A percentile compares a stretch with the other conserved stretches of the same genome.
Conservation (phyloP, 1,284 basidiomycete species). For the Ganoderma lingzhi region DNA sequence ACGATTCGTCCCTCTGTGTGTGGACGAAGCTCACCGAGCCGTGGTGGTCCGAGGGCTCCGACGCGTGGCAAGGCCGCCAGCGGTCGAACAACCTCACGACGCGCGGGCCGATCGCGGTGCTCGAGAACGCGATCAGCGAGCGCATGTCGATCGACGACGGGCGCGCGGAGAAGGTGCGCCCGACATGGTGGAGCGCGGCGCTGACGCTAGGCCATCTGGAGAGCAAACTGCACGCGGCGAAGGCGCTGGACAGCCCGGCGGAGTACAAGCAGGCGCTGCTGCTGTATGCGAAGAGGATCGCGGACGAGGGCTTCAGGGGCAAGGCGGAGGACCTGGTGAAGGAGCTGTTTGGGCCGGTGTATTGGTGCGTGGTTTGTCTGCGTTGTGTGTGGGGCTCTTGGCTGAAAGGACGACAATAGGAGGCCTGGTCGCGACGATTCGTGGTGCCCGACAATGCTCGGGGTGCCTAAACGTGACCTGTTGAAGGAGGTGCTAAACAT, state of each 20-base stretch:
- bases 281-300: constrained; percentile 83
- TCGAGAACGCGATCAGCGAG: constrained; percentile 66
- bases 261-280: constrained; percentile 84
- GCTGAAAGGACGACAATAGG: constrained; percentile 49
- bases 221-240: constrained; percentile 76
- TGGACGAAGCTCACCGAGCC: constrained; percentile 81
- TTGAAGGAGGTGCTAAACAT: constrained; percentile 80
- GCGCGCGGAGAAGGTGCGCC: constrained; percentile 49
- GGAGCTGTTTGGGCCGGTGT: constrained; percentile 89
- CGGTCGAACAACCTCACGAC: constrained; percentile 50
- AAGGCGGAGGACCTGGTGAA: constrained; percentile 90
- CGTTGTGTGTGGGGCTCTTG: constrained; percentile 3
- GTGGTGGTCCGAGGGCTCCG: constrained; percentile 85
- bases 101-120: constrained; percentile 58
- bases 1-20: constrained; percentile 67
- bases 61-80: constrained; percentile 80
- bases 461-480: constrained; percentile 80
- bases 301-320: constrained; percentile 84
- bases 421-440: constrained; percentile 66
- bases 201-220: constrained; percentile 88
- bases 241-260: constrained; percentile 76
- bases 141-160: constrained; percentile 46
- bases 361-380: constrained; percentile 63
- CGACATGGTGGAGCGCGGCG: constrained; percentile 82
- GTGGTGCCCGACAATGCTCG: constrained; percentile 75